phyloP scores from a whole-genome alignment of 768 basidiomycete genomes.

The Cyclocybe cylindracea region DNA sequence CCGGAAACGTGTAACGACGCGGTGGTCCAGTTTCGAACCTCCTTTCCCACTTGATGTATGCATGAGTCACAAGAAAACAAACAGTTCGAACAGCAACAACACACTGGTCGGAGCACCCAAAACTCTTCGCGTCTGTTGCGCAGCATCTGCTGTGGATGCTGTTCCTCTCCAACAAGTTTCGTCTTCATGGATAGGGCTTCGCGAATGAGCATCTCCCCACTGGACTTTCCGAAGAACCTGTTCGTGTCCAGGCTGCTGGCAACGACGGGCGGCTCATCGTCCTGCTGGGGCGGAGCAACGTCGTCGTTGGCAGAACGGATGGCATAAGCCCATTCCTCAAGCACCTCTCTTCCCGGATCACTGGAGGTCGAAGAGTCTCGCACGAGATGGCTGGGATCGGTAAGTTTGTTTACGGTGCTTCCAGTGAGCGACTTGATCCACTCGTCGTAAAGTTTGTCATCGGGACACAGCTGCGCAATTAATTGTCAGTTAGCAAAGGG shows the following conservation, averaged over 20 bases:
- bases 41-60: conserved; percentile 29
- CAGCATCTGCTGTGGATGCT: conserved; percentile 11
- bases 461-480: conserved; percentile 56
- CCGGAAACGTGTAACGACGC: conserved; percentile 46
- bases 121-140: conserved; percentile 33
- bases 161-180: conserved; percentile 46
- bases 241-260: conserved; percentile 34
- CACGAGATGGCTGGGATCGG: conserved; percentile 19
- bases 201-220: conserved; percentile 53
- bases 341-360: conserved; percentile 29
- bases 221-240: conserved; percentile 59
- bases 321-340: conserved; percentile 27
- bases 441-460: conserved; percentile 60
- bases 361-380: conserved; percentile 13
- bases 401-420: conserved; percentile 17
- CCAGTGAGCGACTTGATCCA: conserved; percentile 37
- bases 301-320: neutral
- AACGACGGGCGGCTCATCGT: conserved; percentile 34
- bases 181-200: conserved; percentile 61
- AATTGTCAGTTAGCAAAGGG: neutral
- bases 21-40: conserved; percentile 23
- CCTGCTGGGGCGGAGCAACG: conserved; percentile 13
- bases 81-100: conserved; percentile 9
- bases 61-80: neutral
- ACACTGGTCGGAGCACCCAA: conserved; percentile 37